phyloP scores from a whole-genome alignment of 2,329 filamentous ascomycete genomes.

The Fragosphaeria purpurea region DNA sequence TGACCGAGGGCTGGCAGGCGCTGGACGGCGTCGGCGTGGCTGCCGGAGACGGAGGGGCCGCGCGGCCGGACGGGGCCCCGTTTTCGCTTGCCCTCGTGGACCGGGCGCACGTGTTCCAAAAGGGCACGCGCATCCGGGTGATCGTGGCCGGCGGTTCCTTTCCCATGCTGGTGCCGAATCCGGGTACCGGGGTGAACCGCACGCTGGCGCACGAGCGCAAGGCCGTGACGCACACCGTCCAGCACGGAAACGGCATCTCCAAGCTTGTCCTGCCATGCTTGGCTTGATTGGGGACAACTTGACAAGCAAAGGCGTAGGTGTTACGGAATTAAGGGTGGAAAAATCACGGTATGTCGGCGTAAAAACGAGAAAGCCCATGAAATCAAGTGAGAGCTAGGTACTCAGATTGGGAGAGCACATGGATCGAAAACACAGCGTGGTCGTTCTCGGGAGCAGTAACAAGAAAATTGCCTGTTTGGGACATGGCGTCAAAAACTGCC shows the following conservation, averaged over 20 bases:
- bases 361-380: too few species aligned
- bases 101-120: conserved; percentile 15
- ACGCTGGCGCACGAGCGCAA: background rate
- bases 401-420: too few species aligned
- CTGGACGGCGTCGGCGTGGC: conserved; percentile 9
- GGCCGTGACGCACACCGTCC: background rate
- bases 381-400: too few species aligned
- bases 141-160: conserved; percentile 16
- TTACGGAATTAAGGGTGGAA: background rate
- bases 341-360: background rate
- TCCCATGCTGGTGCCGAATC: conserved; percentile 12
- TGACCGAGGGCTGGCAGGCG: conserved; percentile 15
- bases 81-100: conserved; percentile 12
- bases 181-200: conserved; percentile 13
- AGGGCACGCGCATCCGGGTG: conserved; percentile 15
- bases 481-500: background rate
- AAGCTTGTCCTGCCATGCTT: background rate
- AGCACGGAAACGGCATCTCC: background rate
- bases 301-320: too few species aligned
- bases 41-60: too few species aligned
- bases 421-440: too few species aligned
- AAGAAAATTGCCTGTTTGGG: conserved; percentile 1
- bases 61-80: background rate
- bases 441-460: background rate
- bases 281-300: background rate